A percentile compares a stretch with the other conserved stretches of the same genome.
Conservation (phyloP, 306 rosid species). For the Carpinus fangiana region DNA sequence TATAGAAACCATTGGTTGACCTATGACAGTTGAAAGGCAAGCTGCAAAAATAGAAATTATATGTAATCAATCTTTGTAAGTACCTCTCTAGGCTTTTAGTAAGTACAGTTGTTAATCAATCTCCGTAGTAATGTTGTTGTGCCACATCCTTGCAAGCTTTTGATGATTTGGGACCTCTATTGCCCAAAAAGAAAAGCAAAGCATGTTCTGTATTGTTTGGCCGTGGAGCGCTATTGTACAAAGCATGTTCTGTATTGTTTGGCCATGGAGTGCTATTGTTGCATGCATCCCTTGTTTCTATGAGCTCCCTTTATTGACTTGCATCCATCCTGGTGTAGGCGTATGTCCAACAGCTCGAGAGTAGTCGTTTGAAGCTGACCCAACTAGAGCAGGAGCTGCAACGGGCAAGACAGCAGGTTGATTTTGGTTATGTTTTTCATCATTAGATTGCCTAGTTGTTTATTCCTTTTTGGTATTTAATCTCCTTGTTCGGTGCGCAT, state of each 20-base stretch:
- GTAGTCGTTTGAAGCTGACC: slow-evolving; percentile 92
- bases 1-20: background rate
- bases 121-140: background rate
- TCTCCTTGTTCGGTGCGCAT: slow-evolving; percentile 14
- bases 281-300: slow-evolving; percentile 14
- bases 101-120: background rate
- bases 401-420: slow-evolving; percentile 96
- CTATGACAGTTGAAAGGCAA: background rate
- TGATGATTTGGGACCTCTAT: background rate
- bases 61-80: background rate
- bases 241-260: background rate
- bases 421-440: slow-evolving; percentile 13
- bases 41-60: background rate
- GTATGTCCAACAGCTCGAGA: slow-evolving; percentile 94
- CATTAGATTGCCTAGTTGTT: slow-evolving; percentile 9
- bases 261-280: slow-evolving; percentile 5
- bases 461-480: background rate
- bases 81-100: background rate
- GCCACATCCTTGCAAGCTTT: slow-evolving; percentile 5
- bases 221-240: background rate
- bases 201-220: background rate
- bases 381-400: slow-evolving; percentile 99
- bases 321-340: slow-evolving; percentile 50
- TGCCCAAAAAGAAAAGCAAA: background rate
- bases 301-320: slow-evolving; percentile 17